Evolutionary conservation across 352 stramenopile species (phyloP).

Genomic region (Pythium oligandrum): DNA sequence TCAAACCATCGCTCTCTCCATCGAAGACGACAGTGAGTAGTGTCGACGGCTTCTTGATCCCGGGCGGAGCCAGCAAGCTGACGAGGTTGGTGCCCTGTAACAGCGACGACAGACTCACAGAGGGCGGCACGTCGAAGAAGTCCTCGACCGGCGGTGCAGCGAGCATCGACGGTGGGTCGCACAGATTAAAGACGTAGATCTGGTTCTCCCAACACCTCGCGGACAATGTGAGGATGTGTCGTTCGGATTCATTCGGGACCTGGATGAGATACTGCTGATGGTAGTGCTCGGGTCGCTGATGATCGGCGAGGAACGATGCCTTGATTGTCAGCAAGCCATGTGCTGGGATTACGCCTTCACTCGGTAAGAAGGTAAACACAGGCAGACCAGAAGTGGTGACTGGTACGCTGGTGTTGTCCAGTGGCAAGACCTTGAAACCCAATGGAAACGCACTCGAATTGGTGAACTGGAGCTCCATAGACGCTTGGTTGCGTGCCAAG

Average conservation of each 20-base stretch:
- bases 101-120: constrained; percentile 29
- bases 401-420: background rate
- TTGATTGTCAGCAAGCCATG: constrained; percentile 48
- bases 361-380: constrained; percentile 65
- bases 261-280: constrained; percentile 45
- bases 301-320: constrained; percentile 58
- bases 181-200: constrained; percentile 53
- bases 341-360: constrained; percentile 48
- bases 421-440: constrained; percentile 34
- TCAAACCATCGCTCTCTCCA: constrained; percentile 13
- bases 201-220: constrained; percentile 79
- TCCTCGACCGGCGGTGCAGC: constrained; percentile 43
- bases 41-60: constrained; percentile 37
- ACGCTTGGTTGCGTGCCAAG: constrained; percentile 40
- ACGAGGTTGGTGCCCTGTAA: constrained; percentile 8
- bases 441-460: constrained; percentile 72
- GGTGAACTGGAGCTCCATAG: constrained; percentile 40
- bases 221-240: constrained; percentile 44
- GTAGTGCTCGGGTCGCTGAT: constrained; percentile 57
- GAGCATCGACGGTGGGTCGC: constrained; percentile 5
- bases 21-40: constrained; percentile 44
- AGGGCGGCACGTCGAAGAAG: constrained; percentile 59
- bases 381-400: constrained; percentile 21
- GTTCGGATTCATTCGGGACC: constrained; percentile 72
- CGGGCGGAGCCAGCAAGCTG: constrained; percentile 18